Evolutionary conservation across 768 basidiomycete species (phyloP).

Genomic region (Xanthoconium stramineum): DNA sequence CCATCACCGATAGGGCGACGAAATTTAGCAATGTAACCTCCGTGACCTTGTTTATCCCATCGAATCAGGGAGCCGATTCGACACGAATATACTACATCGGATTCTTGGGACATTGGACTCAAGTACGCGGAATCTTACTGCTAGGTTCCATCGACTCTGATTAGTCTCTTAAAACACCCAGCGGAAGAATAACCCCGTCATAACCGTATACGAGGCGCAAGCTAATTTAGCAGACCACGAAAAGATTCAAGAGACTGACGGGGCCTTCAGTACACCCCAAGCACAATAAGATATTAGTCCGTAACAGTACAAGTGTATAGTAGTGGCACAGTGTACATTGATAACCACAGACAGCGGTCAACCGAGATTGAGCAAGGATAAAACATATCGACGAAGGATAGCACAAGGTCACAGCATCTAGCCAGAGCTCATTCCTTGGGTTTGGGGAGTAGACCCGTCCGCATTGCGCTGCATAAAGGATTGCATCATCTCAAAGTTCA

Average conservation of each 20-base stretch:
- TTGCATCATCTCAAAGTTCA: constrained; percentile 43
- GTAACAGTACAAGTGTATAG: constrained; percentile 9
- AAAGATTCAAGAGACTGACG: constrained; percentile 79
- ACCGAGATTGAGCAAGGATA: not conserved
- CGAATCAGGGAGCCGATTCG: too few relatives aligned
- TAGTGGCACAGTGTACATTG: constrained; percentile 5
- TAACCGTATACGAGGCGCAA: constrained; percentile 85
- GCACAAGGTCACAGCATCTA: constrained; percentile 1
- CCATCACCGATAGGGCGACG: constrained; percentile 52
- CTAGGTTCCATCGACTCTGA: not conserved
- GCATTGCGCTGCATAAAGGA: constrained; percentile 43
- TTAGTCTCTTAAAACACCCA: constrained; percentile 29
- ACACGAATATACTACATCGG: constrained; percentile 79
- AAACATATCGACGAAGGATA: not conserved
- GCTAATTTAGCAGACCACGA: constrained; percentile 87
- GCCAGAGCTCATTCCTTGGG: constrained; percentile 19
- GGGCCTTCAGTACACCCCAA: constrained; percentile 49
- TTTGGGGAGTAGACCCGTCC: constrained; percentile 28
- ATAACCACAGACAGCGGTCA: not conserved
- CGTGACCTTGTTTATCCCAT: too few relatives aligned
- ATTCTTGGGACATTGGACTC: constrained; percentile 77
- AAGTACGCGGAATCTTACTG: constrained; percentile 42
- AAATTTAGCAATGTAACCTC: constrained; percentile 71
- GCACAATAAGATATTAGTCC: constrained; percentile 13
- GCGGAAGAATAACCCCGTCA: constrained; percentile 74